Conservation (phyloP, 176 grass and related monocot species). For the Guadua angustifolia region DNA sequence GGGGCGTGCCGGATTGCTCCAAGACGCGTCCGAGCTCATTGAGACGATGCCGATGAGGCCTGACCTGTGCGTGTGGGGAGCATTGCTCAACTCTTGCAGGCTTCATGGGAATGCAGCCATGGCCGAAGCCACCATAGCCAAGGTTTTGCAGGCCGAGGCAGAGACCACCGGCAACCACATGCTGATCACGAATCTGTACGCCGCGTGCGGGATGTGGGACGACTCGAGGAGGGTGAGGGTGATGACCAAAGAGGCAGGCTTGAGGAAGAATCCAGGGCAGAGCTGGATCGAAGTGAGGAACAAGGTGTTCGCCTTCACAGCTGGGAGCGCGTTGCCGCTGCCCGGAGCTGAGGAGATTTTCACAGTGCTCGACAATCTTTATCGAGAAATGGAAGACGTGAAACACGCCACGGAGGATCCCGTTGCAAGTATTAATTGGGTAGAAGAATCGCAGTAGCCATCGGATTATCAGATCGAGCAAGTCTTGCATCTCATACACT, state of each 20-base stretch:
- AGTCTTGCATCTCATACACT: neutral
- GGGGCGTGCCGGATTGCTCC: slow-evolving; percentile 59
- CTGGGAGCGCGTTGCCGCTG: neutral
- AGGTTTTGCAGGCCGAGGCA: slow-evolving; percentile 35
- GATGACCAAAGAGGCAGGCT: slow-evolving; percentile 54
- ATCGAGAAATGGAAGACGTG: slow-evolving; percentile 42
- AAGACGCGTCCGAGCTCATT: slow-evolving; percentile 44
- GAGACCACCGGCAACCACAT: slow-evolving; percentile 52
- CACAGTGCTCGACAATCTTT: slow-evolving; percentile 39
- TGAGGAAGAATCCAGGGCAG: slow-evolving; percentile 68
- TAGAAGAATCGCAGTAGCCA: neutral
- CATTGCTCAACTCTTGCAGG: slow-evolving; percentile 66
- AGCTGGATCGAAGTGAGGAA: slow-evolving; percentile 67
- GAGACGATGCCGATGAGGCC: slow-evolving; percentile 54
- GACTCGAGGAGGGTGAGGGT: slow-evolving; percentile 58
- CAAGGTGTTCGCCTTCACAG: slow-evolving; percentile 50
- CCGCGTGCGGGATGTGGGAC: slow-evolving; percentile 61
- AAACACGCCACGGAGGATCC: neutral
- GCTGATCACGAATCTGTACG: slow-evolving; percentile 69
- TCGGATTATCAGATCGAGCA: neutral
- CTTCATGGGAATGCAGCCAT: slow-evolving; percentile 45
- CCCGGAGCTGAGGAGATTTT: slow-evolving; percentile 34
- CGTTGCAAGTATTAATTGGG: neutral
- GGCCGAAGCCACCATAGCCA: slow-evolving; percentile 43
- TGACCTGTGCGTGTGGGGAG: slow-evolving; percentile 60